Percentiles rank a stretch among this genome's conserved stretches.
These are phyloP conservation scores for Ophiocordyceps camponoti-saundersi DNA, from an alignment of 2,329 filamentous ascomycete genomes.

Conservation along the genomic window DNA sequence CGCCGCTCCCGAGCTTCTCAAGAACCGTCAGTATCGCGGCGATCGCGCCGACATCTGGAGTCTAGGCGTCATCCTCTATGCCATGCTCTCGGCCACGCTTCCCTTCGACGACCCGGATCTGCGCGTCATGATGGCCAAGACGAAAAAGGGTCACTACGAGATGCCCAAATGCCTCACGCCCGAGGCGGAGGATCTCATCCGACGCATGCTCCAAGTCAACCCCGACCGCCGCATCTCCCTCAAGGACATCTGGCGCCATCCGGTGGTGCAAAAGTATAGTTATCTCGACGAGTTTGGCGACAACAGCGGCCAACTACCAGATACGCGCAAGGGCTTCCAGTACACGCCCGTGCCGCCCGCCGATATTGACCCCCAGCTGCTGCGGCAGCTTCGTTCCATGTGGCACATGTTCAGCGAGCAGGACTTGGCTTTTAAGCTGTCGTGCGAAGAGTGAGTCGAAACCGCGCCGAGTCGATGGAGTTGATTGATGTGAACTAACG, in stretches of 20 bases:
- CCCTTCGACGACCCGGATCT: slow-evolving; percentile 63
- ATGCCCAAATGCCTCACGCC: slow-evolving; percentile 45
- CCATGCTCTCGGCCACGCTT: slow-evolving; percentile 65
- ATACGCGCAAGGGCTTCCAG: slow-evolving; percentile 43
- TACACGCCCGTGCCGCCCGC: slow-evolving; percentile 39
- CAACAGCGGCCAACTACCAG: slow-evolving; percentile 32
- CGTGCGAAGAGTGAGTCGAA: slow-evolving; percentile 37
- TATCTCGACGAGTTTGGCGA: slow-evolving; percentile 51
- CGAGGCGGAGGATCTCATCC: slow-evolving; percentile 64
- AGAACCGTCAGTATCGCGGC: slow-evolving; percentile 61
- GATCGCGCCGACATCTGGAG: slow-evolving; percentile 90
- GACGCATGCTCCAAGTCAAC: slow-evolving; percentile 60
- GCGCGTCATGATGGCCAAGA: slow-evolving; percentile 41
- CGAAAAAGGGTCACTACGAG: slow-evolving; percentile 40
- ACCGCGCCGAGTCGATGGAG: neutral
- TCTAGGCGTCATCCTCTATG: slow-evolving; percentile 76
- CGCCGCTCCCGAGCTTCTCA: slow-evolving; percentile 80
- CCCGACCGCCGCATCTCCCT: slow-evolving; percentile 68
- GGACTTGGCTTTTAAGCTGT: slow-evolving; percentile 51
- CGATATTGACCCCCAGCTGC: slow-evolving; percentile 64
- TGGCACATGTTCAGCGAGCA: slow-evolving; percentile 77
- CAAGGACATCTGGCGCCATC: slow-evolving; percentile 70
- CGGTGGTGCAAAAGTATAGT: slow-evolving; percentile 71
- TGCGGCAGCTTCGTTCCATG: slow-evolving; percentile 74
- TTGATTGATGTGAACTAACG: neutral